Evolutionary conservation across 2,329 filamentous ascomycete genomes (phyloP), one percentile per base, ranked within the genome.

Genomic region (Cytospora piceicola): DNA sequence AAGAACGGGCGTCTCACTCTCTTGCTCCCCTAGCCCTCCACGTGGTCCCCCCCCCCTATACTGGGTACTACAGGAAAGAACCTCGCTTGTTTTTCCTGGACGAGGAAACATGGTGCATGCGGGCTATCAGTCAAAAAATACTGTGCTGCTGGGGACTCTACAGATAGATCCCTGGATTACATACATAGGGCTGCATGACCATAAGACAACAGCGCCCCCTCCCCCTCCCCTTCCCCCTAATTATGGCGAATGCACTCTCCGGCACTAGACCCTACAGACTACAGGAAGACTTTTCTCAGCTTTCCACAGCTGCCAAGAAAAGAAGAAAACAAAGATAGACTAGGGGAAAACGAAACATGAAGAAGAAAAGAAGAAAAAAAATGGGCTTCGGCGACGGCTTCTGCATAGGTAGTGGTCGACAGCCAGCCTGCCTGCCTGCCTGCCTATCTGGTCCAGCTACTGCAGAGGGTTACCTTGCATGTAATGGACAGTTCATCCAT

Each of bases 41-140:
- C 61, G 61, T 63, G 61, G 61, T 63, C 53, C n/a, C n/a, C n/a
- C n/a, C n/a, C n/a, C n/a, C n/a, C n/a, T n/a, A n/a, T n/a, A n/a
- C n/a, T n/a, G n/a, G n/a, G n/a, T n/a, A n/a, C 61, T 20, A 34
- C 61, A 56, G 61, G 52, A 57, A 39, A 51, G 39, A 63, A 63
- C 53, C 53, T 63, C 51, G 51, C 61, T 57, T 55, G 29, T 57
- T 36, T 56, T 56, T 15, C 61, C 14, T 52, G 56, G 22, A 29
- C 17, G 56, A 27, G 29, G 61, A 57, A 51, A 53, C 27, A 55
- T 57, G 39, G 53, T 8, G 46, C 17, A 22, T 49, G n/a, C n/a
- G n/a, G 11, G 34, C 14, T 36, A 15, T 36, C 12, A 9, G 34
- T 15, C 15, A 15, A 36, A n/a, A 17, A 8, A 22, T 22, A 2